A percentile compares a stretch with the other conserved stretches of the same genome.
These are phyloP conservation scores for Phytophthora fragariae DNA, from an alignment of 352 stramenopile species.

Conservation along the genomic window DNA sequence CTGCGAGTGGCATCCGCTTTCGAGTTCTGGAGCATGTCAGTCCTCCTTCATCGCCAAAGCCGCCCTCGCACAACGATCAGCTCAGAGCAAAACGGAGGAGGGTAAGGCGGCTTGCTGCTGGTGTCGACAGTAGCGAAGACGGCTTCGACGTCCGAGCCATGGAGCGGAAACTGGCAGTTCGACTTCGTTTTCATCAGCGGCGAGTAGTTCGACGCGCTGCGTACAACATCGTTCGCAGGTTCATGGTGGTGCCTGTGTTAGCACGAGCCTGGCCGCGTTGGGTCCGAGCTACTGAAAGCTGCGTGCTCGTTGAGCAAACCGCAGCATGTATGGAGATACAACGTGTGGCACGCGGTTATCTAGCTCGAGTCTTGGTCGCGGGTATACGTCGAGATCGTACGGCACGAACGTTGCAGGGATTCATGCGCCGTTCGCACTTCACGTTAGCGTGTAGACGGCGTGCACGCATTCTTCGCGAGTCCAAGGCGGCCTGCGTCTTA, in stretches of 20 bases:
- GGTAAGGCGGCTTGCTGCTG: constrained; percentile 9
- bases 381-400: constrained; percentile 38
- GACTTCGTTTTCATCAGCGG: constrained; percentile 48
- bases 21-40: constrained; percentile 62
- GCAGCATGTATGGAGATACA: constrained; percentile 56
- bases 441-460: constrained; percentile 24
- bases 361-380: constrained; percentile 19
- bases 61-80: constrained; percentile 5
- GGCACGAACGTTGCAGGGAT: constrained; percentile 37
- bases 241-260: constrained; percentile 49
- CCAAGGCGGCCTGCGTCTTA: constrained; percentile 37
- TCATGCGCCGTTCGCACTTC: constrained; percentile 41
- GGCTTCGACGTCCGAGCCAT: constrained; percentile 66
- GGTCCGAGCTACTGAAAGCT: constrained; percentile 14
- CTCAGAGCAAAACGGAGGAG: constrained; percentile 19
- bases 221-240: constrained; percentile 46
- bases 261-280: constrained; percentile 46
- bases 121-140: constrained; percentile 9
- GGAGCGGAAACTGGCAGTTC: constrained; percentile 50
- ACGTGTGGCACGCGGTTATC: constrained; percentile 37
- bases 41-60: constrained; percentile 17
- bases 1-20: constrained; percentile 58
- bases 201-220: constrained; percentile 41
- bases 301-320: constrained; percentile 31
- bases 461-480: constrained; percentile 19